Conservation (phyloP, 805 yeast genomes). For the Ogataea pignaliae region DNA sequence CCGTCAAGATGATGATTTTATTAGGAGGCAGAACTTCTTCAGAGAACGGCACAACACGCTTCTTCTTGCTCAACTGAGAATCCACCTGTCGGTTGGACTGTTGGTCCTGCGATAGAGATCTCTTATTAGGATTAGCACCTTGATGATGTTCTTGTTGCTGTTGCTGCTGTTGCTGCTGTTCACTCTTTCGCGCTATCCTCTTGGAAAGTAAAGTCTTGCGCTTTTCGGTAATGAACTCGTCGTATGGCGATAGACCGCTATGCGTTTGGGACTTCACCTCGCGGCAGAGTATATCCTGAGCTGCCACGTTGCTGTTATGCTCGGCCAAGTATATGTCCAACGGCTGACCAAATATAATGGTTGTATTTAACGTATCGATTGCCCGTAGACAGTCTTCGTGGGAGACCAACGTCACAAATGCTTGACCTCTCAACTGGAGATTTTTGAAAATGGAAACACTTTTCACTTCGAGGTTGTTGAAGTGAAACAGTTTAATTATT, state of each 20-base stretch:
- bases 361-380: constrained; percentile 36
- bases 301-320: constrained; percentile 39
- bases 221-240: constrained; percentile 6
- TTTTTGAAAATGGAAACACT: constrained; percentile 56
- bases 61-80: constrained; percentile 9
- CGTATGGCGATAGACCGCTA: no score
- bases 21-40: constrained; percentile 41
- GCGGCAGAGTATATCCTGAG: constrained; percentile 3
- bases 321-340: constrained; percentile 43
- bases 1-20: constrained; percentile 62
- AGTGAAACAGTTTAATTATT: constrained; percentile 40
- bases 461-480: constrained; percentile 39
- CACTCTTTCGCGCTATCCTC: constrained; percentile 6
- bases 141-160: background rate
- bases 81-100: constrained; percentile 6
- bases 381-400: constrained; percentile 43
- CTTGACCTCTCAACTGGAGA: constrained; percentile 75
- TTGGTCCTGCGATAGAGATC: constrained; percentile 16
- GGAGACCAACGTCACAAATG: constrained; percentile 58
- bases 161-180: constrained; percentile 1
- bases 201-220: constrained; percentile 12
- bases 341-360: constrained; percentile 41
- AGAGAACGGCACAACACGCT: constrained; percentile 13
- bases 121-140: constrained; percentile 12
- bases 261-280: no score